These are phyloP conservation scores for Globisporangium viniferum DNA, from an alignment of 352 stramenopile genomes.

Conservation along the genomic window DNA sequence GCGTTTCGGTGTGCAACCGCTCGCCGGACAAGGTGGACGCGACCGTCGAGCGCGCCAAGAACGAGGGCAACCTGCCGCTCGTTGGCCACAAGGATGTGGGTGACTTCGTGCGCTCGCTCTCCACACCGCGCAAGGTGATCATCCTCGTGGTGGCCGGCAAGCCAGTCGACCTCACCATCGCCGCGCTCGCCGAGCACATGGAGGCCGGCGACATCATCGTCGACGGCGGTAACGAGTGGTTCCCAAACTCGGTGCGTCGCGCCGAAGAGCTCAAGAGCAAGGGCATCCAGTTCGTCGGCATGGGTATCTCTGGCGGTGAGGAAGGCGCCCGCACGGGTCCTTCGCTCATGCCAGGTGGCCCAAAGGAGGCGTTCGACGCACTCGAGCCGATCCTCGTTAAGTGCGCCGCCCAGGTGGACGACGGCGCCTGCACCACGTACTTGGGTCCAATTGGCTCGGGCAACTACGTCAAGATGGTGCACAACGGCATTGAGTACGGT, in stretches of 20 bases:
- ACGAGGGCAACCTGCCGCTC: constrained; percentile 94
- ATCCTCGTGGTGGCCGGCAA: constrained; percentile 98
- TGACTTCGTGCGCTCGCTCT: constrained; percentile 92
- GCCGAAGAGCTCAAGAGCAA: constrained; percentile 91
- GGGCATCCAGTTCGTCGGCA: constrained; percentile 97
- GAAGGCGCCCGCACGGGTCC: constrained; percentile 97
- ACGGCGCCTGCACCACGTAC: constrained; percentile 96
- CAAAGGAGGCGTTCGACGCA: constrained; percentile 94
- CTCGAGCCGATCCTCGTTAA: constrained; percentile 97
- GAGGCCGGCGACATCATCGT: constrained; percentile 97
- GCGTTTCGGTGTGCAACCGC: constrained; percentile 96
- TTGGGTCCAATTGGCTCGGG: constrained; percentile 93
- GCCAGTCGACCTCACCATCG: constrained; percentile 93
- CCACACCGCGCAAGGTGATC: constrained; percentile 96
- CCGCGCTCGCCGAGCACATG: constrained; percentile 80
- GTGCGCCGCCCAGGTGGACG: constrained; percentile 94
- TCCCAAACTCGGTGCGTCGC: constrained; percentile 95
- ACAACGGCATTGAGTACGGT: constrained; percentile 99
- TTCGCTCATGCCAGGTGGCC: constrained; percentile 97
- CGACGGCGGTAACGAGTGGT: constrained; percentile 99
- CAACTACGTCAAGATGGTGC: constrained; percentile 99
- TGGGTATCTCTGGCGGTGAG: constrained; percentile 98
- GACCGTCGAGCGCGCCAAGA: constrained; percentile 93
- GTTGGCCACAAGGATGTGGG: constrained; percentile 90
- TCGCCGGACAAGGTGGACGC: constrained; percentile 95